Percentiles rank a stretch among this genome's conserved stretches.
Evolutionary conservation across 2,329 filamentous ascomycete species (phyloP).

Genomic region (Stemphylium beticola): DNA sequence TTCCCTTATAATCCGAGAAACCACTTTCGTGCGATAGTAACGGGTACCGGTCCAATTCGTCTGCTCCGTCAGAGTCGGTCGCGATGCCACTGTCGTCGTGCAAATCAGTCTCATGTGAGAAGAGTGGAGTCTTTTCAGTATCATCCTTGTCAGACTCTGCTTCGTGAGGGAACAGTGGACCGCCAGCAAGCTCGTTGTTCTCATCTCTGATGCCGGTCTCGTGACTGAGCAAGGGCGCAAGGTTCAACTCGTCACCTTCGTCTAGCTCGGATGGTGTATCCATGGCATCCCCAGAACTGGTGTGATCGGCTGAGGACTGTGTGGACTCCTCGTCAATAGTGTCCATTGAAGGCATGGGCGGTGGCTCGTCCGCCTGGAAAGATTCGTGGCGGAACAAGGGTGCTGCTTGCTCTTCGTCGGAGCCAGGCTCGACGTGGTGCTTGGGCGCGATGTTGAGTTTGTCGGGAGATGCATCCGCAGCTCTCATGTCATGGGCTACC

Average conservation of each 20-base stretch:
- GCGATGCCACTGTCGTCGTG: slow-evolving; percentile 7
- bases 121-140: slow-evolving; percentile 20
- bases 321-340: slow-evolving; percentile 28
- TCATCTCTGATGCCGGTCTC: slow-evolving; percentile 10
- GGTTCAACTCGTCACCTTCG: slow-evolving; percentile 21
- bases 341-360: slow-evolving; percentile 16
- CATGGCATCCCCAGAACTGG: slow-evolving; percentile 23
- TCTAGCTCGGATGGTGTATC: slow-evolving; percentile 26
- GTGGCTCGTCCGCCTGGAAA: slow-evolving; percentile 12
- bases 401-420: slow-evolving; percentile 29
- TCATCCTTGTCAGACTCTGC: slow-evolving; percentile 2
- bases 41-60: slow-evolving; percentile 38
- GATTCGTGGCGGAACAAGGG: slow-evolving; percentile 46
- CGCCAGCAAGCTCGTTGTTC: slow-evolving; percentile 14
- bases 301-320: slow-evolving; percentile 26
- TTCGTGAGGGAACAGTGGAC: slow-evolving; percentile 23
- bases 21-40: slow-evolving; percentile 48
- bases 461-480: slow-evolving; percentile 46
- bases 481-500: slow-evolving; percentile 39
- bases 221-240: slow-evolving; percentile 21
- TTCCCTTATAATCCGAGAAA: slow-evolving; percentile 20
- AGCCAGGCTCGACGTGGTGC: slow-evolving; percentile 8
- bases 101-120: slow-evolving; percentile 29
- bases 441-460: slow-evolving; percentile 35
- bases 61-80: slow-evolving; percentile 19